Conservation (phyloP, 2,329 filamentous ascomycete genomes). For the Aureobasidium uvarum region DNA sequence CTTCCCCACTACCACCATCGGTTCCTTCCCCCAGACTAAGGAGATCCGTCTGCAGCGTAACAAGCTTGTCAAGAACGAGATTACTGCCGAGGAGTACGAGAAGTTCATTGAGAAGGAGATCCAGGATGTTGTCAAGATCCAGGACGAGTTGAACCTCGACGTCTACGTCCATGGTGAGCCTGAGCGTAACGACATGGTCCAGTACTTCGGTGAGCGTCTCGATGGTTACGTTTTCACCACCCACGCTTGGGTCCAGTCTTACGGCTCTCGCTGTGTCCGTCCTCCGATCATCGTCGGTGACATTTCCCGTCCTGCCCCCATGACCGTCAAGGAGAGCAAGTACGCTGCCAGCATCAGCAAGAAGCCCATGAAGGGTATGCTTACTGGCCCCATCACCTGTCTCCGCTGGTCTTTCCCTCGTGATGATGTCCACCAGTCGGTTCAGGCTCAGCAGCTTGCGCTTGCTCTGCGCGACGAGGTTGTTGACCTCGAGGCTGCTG, state of each 20-base stretch:
- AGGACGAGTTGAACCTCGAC: conserved; percentile 96
- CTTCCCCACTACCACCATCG: conserved; percentile 99
- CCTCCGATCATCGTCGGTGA: conserved; percentile 98
- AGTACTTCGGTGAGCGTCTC: conserved; percentile 98
- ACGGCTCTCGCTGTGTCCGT: conserved; percentile 96
- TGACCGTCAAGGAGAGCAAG: conserved; percentile 99
- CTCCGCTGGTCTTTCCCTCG: conserved; percentile 99
- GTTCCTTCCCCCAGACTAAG: conserved; percentile 99
- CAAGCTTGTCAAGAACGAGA: conserved; percentile 99
- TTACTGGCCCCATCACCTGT: conserved; percentile 98
- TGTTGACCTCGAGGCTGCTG: conserved; percentile 93
- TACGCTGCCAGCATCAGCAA: conserved; percentile 93
- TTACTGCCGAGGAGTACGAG: conserved; percentile 89
- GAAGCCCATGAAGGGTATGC: conserved; percentile 99
- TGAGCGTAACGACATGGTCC: conserved; percentile 99
- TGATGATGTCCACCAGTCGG: conserved; percentile 98
- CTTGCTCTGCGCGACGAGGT: conserved; percentile 98
- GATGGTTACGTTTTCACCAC: conserved; percentile 98
- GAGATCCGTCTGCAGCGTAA: conserved; percentile 96
- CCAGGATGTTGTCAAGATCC: conserved; percentile 87
- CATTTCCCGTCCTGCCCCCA: conserved; percentile 91
- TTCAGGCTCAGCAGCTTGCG: conserved; percentile 98
- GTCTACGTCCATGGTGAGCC: conserved; percentile 98
- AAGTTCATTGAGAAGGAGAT: conserved; percentile 99
- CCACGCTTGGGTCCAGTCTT: conserved; percentile 97